A percentile compares a stretch with the other conserved stretches of the same genome.
Conservation (phyloP, 805 yeast genomes). For the Suhomyces emberorum region DNA sequence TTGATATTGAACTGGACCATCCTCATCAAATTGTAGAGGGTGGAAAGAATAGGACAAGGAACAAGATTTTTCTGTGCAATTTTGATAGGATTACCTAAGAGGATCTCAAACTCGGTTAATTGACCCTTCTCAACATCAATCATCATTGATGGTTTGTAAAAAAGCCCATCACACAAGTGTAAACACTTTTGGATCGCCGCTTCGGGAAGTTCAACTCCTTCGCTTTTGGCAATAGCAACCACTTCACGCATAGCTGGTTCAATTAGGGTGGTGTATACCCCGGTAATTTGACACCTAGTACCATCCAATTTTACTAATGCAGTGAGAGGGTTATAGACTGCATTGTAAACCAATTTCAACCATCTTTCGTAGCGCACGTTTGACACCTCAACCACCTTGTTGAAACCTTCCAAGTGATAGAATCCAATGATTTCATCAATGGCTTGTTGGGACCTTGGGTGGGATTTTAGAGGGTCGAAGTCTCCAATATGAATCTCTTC, state of each 20-base stretch:
- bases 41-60: conserved; percentile 54
- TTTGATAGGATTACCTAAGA: conserved; percentile 37
- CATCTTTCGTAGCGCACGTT: conserved; percentile 34
- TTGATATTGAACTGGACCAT: conserved; percentile 60
- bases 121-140: conserved; percentile 36
- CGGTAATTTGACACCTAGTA: conserved; percentile 33
- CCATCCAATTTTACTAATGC: conserved; percentile 34
- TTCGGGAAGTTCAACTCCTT: conserved; percentile 53
- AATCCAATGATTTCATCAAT: conserved; percentile 22
- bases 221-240: conserved; percentile 62
- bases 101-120: conserved; percentile 38
- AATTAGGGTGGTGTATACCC: conserved; percentile 29
- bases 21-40: conserved; percentile 57
- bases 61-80: conserved; percentile 39
- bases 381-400: conserved; percentile 24
- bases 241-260: conserved; percentile 69
- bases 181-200: conserved; percentile 47
- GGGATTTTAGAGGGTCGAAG: conserved; percentile 11
- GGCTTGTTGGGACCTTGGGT: conserved; percentile 8
- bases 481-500: conserved; percentile 19
- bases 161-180: conserved; percentile 46
- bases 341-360: conserved; percentile 38
- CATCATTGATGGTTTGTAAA: conserved; percentile 43
- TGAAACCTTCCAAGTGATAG: conserved; percentile 26
- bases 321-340: conserved; percentile 34